Evolutionary conservation across 106 monocot genomes (phyloP), one percentile per base, ranked within the genome.

Genomic region (Triglochin maritima): DNA sequence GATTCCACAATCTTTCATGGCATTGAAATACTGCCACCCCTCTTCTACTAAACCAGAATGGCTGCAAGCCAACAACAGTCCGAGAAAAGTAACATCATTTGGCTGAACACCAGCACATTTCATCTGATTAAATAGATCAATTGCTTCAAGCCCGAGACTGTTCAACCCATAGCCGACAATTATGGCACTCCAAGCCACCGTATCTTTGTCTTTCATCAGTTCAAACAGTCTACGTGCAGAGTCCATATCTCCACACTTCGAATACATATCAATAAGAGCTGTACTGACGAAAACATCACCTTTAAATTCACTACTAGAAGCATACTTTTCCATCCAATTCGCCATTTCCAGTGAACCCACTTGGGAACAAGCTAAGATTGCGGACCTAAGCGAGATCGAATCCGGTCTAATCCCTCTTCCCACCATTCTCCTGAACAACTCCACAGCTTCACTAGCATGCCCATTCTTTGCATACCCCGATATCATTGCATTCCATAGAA

Each of bases 401-500:
- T 88, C 88, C 3, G 93, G 85, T 10, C 3, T 57, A 6, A 76
- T 6, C 3, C 62, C 68, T 17, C 69, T 71, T 12, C 55, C 60
- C 2, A 80, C 70, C 83, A 86, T 78, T 59, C 56, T 50, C 17
- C 55, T 65, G 66, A 88, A 93, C 5, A 93, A 61, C 9, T 74
- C 67, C 43, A 88, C 81, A 3, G 93, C 85, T 57, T 88, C 85
- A 41, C 8, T 17, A 0, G 82, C 59, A 68, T 69, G 65, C 0
- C 88, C 83, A 60, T 84, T 85, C 81, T 86, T 93, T 0, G 81
- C 85, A 69, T 86, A 93, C 49, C 93, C 93, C 51, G 88, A 93
- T 59, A 93, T 88, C 88, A 93, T 93, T 0, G 85, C 78, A 56
- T 93, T 93, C 88, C 88, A 93, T 4, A 88, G 76, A 54, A 93